phyloP scores from a whole-genome alignment of 2,329 filamentous ascomycete species.

The Pleochaeta shiraiana region DNA sequence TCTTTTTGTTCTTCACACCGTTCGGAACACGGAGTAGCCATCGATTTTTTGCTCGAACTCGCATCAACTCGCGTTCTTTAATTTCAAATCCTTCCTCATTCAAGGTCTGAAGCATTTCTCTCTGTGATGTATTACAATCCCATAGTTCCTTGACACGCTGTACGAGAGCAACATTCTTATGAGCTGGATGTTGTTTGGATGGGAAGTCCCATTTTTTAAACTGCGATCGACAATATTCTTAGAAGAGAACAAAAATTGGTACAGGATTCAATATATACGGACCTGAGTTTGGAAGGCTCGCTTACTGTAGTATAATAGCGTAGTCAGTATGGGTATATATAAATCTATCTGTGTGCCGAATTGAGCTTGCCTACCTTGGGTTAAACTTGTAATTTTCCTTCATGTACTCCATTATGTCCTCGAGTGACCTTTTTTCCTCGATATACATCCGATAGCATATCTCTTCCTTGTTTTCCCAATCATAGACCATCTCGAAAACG shows the following conservation, averaged over 20 bases:
- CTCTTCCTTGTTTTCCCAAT: conserved; percentile 44
- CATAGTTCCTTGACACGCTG: conserved; percentile 54
- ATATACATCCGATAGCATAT: conserved; percentile 55
- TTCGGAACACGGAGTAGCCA: conserved; percentile 42
- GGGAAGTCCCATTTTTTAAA: conserved; percentile 56
- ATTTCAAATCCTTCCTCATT: conserved; percentile 53
- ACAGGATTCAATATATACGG: not conserved
- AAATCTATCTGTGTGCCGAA: conserved; percentile 4
- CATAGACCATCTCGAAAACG: conserved; percentile 26
- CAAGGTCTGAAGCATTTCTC: conserved; percentile 50
- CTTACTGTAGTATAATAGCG: conserved; percentile 29
- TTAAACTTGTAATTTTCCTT: conserved; percentile 40
- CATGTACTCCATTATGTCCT: conserved; percentile 56
- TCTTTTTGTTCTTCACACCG: conserved; percentile 27
- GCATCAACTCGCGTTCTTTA: conserved; percentile 46
- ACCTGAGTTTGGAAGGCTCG: conserved; percentile 48
- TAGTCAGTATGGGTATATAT: conserved; percentile 9
- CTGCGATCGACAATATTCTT: not conserved
- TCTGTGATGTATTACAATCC: conserved; percentile 50
- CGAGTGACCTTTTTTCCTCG: conserved; percentile 47
- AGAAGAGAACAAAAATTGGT: too few species aligned
- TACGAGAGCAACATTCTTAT: conserved; percentile 46
- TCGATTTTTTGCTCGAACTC: conserved; percentile 44
- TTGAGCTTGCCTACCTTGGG: conserved; percentile 34
- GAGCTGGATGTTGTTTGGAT: conserved; percentile 46